phyloP scores from a whole-genome alignment of 2,329 filamentous ascomycete genomes.

The Aspergillus carbonarius region DNA sequence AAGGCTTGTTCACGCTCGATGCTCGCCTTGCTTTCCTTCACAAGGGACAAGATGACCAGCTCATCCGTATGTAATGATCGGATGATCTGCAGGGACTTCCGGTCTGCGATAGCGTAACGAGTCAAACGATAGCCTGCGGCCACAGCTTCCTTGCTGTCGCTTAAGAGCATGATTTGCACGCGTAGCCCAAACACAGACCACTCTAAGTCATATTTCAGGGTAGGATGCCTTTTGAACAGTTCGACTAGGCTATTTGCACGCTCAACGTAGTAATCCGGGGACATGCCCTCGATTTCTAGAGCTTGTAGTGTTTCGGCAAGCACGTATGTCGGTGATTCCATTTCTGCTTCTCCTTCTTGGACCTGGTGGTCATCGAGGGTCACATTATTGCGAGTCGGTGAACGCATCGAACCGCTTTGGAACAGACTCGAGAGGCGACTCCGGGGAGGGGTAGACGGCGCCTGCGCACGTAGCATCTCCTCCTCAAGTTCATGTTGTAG shows the following conservation, averaged over 20 bases:
- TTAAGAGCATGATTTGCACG: slow-evolving; percentile 93
- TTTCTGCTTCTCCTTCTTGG: slow-evolving; percentile 63
- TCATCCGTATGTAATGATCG: slow-evolving; percentile 86
- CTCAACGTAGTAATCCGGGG: slow-evolving; percentile 91
- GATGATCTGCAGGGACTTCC: slow-evolving; percentile 84
- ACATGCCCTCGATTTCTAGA: slow-evolving; percentile 81
- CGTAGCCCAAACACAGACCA: slow-evolving; percentile 94
- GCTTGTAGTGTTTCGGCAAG: slow-evolving; percentile 88
- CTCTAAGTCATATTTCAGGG: slow-evolving; percentile 91
- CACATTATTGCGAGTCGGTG: slow-evolving; percentile 44
- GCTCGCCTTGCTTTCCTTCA: slow-evolving; percentile 95
- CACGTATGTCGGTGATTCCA: slow-evolving; percentile 86
- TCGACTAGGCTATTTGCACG: slow-evolving; percentile 91
- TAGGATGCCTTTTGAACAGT: slow-evolving; percentile 89
- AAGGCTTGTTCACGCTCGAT: slow-evolving; percentile 95
- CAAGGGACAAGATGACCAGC: slow-evolving; percentile 84
- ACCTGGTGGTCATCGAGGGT: slow-evolving; percentile 37
- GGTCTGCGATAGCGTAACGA: slow-evolving; percentile 89
- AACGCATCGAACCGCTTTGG: slow-evolving; percentile 55
- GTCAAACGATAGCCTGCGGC: slow-evolving; percentile 92
- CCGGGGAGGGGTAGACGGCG: slow-evolving; percentile 50
- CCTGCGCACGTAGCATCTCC: slow-evolving; percentile 59
- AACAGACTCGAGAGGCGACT: slow-evolving; percentile 60
- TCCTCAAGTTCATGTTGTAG: slow-evolving; percentile 59
- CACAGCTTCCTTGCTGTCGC: slow-evolving; percentile 92